These are phyloP conservation scores for Gossypium lobatum DNA, from an alignment of 441 rosid species.

Conservation along the genomic window DNA sequence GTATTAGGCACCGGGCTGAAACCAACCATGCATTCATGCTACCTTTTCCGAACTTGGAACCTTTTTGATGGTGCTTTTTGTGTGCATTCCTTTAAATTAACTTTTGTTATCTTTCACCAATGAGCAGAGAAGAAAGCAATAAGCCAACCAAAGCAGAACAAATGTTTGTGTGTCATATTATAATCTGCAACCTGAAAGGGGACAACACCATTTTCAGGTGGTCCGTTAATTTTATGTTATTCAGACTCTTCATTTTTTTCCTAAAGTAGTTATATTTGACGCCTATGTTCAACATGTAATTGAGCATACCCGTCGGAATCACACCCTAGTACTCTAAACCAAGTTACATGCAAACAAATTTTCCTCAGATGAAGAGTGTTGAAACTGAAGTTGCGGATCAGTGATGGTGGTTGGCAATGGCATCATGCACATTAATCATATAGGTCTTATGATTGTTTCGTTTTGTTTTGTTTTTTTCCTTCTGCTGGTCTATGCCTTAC, in stretches of 20 bases:
- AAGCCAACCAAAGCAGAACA: conserved; percentile 55
- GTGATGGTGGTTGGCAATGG: conserved; percentile 9
- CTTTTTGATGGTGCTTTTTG: conserved; percentile 14
- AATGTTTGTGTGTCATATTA: conserved; percentile 74
- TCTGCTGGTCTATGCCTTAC: conserved; percentile 17
- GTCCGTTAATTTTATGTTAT: neutral
- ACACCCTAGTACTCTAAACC: neutral
- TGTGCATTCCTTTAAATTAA: neutral
- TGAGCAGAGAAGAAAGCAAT: conserved; percentile 67
- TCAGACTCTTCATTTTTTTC: neutral
- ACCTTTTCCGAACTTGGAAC: conserved; percentile 9
- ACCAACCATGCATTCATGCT: conserved; percentile 13
- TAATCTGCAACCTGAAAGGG: conserved; percentile 28
- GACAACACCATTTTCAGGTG: conserved; percentile 25
- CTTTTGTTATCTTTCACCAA: conserved; percentile 15
- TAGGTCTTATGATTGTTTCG: neutral
- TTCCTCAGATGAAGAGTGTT: conserved; percentile 13
- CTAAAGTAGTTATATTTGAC: neutral
- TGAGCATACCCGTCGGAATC: neutral
- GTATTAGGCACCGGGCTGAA: neutral
- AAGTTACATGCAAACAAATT: neutral
- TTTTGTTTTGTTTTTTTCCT: neutral
- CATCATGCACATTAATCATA: neutral
- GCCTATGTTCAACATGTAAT: neutral
- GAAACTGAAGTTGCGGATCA: conserved; percentile 16